A percentile compares a stretch with the other conserved stretches of the same genome.
Evolutionary conservation across 345 rosid genomes (phyloP).

Genomic region (Iberis pinnata): DNA sequence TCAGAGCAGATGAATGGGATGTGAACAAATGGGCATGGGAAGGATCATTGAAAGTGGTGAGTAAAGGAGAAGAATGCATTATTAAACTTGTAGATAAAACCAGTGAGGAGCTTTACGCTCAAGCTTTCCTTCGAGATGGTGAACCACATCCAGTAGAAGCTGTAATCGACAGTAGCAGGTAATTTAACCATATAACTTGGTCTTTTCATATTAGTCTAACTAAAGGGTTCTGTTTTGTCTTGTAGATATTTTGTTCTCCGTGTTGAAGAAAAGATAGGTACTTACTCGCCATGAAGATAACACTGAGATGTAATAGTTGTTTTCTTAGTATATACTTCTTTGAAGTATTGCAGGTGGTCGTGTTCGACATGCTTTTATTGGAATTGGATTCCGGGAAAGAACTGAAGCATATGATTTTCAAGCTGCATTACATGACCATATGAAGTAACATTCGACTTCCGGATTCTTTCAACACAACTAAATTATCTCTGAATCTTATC

Average conservation of each 20-base stretch:
- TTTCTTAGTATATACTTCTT: slow-evolving; percentile 16
- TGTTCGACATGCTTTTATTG: slow-evolving; percentile 88
- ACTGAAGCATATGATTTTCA: slow-evolving; percentile 97
- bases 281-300: slow-evolving; percentile 7
- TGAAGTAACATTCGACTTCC: slow-evolving; percentile 52
- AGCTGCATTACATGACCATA: slow-evolving; percentile 94
- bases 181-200: background rate
- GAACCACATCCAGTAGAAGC: slow-evolving; percentile 96
- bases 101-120: slow-evolving; percentile 86
- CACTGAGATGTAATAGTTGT: slow-evolving; percentile 2
- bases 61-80: slow-evolving; percentile 96
- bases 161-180: slow-evolving; percentile 99
- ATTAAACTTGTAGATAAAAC: slow-evolving; percentile 90
- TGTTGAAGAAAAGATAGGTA: slow-evolving; percentile 92
- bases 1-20: slow-evolving; percentile 99
- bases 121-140: slow-evolving; percentile 86
- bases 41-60: slow-evolving; percentile 71
- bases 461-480: background rate
- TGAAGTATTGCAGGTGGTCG: slow-evolving; percentile 69
- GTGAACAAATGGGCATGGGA: slow-evolving; percentile 99
- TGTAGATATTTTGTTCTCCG: slow-evolving; percentile 99
- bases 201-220: slow-evolving; percentile 10
- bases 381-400: slow-evolving; percentile 96
- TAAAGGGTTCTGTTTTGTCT: slow-evolving; percentile 23
- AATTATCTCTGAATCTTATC: background rate